Base-by-base conservation (phyloP, 139 green algal species). In the Auxenochlorella pyrenoidosa region DNA sequence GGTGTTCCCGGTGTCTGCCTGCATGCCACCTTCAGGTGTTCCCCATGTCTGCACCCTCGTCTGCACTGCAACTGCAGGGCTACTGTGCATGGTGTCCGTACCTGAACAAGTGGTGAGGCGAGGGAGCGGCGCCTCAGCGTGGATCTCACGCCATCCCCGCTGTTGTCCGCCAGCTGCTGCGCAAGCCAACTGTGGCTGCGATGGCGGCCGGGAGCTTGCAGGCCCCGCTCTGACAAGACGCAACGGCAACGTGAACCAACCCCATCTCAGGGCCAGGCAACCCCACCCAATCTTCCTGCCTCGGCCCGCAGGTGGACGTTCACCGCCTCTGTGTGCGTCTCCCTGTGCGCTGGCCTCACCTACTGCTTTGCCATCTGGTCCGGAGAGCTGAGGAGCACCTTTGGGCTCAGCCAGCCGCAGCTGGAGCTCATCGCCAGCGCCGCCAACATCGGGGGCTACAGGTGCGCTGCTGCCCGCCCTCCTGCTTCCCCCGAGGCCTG, bases 321-420 rank as follows among this genome's bases (percentile, higher is more conserved):
- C 82, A 60, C 84, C 0, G 54, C 85, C 24, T 82, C 70, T 22
- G 40, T 92, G 2, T 34, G 38, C 22, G 58, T 92, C 16, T 82
- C 82, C 6, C 84, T 90, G 12, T 87, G 79, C 70, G 40, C 26
- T 15, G 89, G 89, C 44, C 26, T 90, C 6, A 78, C 71, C 13
- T 92, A 92, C 75, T 54, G 32, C 12, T 88, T 92, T 81, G 26
- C 77, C 24, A 81, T 92, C 16, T 92, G 89, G 89, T 34, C 30
- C 12, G 59, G n/a, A 2, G 60, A 38, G 18, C 60, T 90, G 41
- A 90, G 86, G 63, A 41, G 38, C 28, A 59, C 26, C 30, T 92
- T 89, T 38, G 43, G 54, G 32, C 75, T 92, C 30, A 54, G 28
- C 19, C 86, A 92, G 80, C 22, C 59, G 36, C 44, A 88, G 60